Base-by-base conservation (phyloP, 139 green algal species). In the Closterium sp. region DNA sequence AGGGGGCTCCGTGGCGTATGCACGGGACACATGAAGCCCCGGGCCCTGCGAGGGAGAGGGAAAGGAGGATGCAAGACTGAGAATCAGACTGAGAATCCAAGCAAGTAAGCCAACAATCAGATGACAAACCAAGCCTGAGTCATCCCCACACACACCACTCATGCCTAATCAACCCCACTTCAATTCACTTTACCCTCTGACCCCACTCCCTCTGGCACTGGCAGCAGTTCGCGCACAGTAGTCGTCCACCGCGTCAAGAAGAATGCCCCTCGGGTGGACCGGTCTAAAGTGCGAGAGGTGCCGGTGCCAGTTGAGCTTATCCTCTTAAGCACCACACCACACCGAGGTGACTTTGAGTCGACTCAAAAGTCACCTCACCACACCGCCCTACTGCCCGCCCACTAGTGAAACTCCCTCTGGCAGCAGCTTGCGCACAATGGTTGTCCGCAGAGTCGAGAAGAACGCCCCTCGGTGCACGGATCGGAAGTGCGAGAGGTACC, bases 21-120 rank as follows among this genome's bases (percentile, higher is more conserved):
- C 91, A 99, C 97, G 28, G 98, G 97, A 95, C 98, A 99, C 91
- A 99, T 92, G 95, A 99, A 99, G 32, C 98, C 98, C 97, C 98
- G 99, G 0, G 96, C 98, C 86, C 91, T 93, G 91, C 35, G 3
- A 33, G 4, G 36, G n/a, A 33, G 6, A 4, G n/a, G 84, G n/a
- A 7, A 31, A 55, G n/a, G n/a, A 25, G 25, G 10, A 7, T 16
- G 31, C 19, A 7, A 19, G 12, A 28, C 12, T 28, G 64, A 19
- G 19, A 19, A 83, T 83, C 12, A 12, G 12, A 12, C 64, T 12
- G 64, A n/a, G n/a, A n/a, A n/a, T n/a, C n/a, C n/a, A n/a, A n/a
- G 64, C 12, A 19, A 83, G 64, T 12, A 83, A 19, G 12, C 19
- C 64, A 19, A 19, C 12, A 19, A 28, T 19, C 64, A 28, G 12